Base-by-base conservation (phyloP, 441 rosid genomes). In the Erysimum cheiri region DNA sequence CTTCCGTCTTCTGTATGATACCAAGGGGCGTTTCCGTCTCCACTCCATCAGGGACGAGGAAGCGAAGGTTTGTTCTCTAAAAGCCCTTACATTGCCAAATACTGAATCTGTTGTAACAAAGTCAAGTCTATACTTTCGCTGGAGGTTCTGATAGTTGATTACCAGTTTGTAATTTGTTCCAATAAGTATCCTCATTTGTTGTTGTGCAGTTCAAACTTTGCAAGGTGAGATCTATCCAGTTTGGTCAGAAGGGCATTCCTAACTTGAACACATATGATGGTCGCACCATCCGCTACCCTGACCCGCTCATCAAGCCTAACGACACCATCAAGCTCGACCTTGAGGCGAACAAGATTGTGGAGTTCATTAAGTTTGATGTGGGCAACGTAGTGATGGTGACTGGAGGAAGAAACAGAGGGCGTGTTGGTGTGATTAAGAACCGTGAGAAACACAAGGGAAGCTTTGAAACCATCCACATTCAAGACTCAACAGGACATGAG, bases 371-470 rank as follows among this genome's bases (percentile, higher is more conserved):
- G 78, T 88, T 84, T 13, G 91, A 88, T 69, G 91, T 82, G 5
- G 88, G 94, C 6, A 88, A 87, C 59, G 85, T 87, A 61, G 94
- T 88, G 52, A 84, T 84, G 91, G 94, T 85, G 32, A 87, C 90
- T 0, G 88, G 88, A 32, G 90, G 90, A 66, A 84, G 90, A 75
- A 88, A 87, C 75, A 85, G 87, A 60, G 93, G 93, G 14, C 88
- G 91, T 49, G 91, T 84, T 48, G 91, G 91, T 22, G 79, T 83
- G 44, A 78, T 88, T 52, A 88, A 87, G 85, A 89, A 69, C 81
- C 68, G 89, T 66, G 92, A 89, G 80, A 89, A 89, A 77, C 89
- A 87, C 5, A 83, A 89, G 84, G 89, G 92, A 41, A 89, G 85
- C 74, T 87, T 89, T 12, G 92, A 87, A 69, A 87, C 91, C n/a